Evolutionary conservation across 768 basidiomycete species (phyloP).

Genomic region (Grammothele lineata): DNA sequence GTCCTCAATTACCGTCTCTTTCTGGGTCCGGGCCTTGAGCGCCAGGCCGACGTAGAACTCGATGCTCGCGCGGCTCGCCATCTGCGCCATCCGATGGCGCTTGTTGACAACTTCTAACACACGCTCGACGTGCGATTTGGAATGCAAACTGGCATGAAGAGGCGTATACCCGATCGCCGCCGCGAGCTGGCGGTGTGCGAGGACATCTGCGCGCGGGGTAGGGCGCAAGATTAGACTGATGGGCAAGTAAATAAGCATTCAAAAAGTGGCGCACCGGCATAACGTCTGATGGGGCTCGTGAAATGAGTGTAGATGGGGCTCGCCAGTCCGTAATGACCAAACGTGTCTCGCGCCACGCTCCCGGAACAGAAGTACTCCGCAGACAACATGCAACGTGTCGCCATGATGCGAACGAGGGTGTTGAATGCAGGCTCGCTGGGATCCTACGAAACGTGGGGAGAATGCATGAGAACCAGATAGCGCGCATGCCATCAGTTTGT

Average conservation of each 20-base stretch:
- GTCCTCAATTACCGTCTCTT: slow-evolving; percentile 59
- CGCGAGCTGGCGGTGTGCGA: slow-evolving; percentile 89
- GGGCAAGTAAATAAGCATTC: background rate
- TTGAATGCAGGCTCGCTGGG: slow-evolving; percentile 86
- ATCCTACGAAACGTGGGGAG: slow-evolving; percentile 50
- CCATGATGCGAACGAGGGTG: slow-evolving; percentile 97
- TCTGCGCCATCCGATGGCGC: slow-evolving; percentile 94
- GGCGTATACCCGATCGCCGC: slow-evolving; percentile 84
- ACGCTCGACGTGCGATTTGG: slow-evolving; percentile 83
- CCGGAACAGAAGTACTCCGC: slow-evolving; percentile 99
- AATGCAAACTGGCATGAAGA: slow-evolving; percentile 84
- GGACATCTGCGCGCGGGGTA: slow-evolving; percentile 77
- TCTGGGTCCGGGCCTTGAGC: slow-evolving; percentile 62
- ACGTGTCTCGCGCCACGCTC: slow-evolving; percentile 86
- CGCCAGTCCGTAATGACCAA: slow-evolving; percentile 97
- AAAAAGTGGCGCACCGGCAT: slow-evolving; percentile 60
- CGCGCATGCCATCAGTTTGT: slow-evolving; percentile 3
- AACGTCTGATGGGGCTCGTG: slow-evolving; percentile 94
- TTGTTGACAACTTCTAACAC: slow-evolving; percentile 84
- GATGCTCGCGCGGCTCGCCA: slow-evolving; percentile 93
- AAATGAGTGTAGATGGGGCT: slow-evolving; percentile 98
- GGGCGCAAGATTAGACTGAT: background rate
- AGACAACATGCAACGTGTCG: slow-evolving; percentile 95
- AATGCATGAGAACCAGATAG: background rate
- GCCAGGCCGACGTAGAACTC: slow-evolving; percentile 98